phyloP scores from a whole-genome alignment of 129 eudicot genomes.

The Artemisia argyi region DNA sequence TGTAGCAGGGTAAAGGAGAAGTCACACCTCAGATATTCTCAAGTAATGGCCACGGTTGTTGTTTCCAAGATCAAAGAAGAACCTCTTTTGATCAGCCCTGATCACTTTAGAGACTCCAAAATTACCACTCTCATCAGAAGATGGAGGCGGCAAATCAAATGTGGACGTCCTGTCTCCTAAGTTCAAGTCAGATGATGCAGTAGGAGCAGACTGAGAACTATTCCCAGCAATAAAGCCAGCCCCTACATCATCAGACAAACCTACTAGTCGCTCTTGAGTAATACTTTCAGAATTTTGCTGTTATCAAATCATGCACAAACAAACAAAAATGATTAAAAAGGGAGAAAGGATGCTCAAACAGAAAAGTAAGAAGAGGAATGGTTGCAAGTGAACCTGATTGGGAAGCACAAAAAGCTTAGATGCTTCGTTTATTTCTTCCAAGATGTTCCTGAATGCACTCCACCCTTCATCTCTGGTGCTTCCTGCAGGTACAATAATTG shows the following conservation, averaged over 20 bases:
- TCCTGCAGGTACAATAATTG: slow-evolving; percentile 98
- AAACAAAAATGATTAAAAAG: background rate
- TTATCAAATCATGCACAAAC: slow-evolving; percentile 7
- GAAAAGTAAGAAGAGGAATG: background rate
- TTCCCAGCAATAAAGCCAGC: slow-evolving; percentile 96
- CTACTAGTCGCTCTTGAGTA: slow-evolving; percentile 72
- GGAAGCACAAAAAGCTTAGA: slow-evolving; percentile 73
- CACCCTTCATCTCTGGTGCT: slow-evolving; percentile 92
- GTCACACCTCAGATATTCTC: slow-evolving; percentile 85
- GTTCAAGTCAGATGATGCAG: slow-evolving; percentile 54
- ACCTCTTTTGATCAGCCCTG: slow-evolving; percentile 95
- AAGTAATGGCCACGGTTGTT: slow-evolving; percentile 95
- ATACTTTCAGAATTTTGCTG: slow-evolving; percentile 70
- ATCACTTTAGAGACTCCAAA: slow-evolving; percentile 91
- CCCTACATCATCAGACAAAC: slow-evolving; percentile 98
- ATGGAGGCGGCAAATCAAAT: slow-evolving; percentile 65
- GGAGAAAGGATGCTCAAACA: background rate
- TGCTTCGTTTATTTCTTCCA: slow-evolving; percentile 93
- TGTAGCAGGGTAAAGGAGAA: background rate
- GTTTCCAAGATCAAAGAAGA: slow-evolving; percentile 97
- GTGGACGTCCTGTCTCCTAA: slow-evolving; percentile 55
- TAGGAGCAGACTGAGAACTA: slow-evolving; percentile 66
- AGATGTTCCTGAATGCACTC: slow-evolving; percentile 92
- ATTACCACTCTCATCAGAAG: slow-evolving; percentile 61
- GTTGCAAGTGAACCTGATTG: slow-evolving; percentile 59